Evolutionary conservation across 2,329 filamentous ascomycete species (phyloP).

Genomic region (Tetracladium maxilliforme): DNA sequence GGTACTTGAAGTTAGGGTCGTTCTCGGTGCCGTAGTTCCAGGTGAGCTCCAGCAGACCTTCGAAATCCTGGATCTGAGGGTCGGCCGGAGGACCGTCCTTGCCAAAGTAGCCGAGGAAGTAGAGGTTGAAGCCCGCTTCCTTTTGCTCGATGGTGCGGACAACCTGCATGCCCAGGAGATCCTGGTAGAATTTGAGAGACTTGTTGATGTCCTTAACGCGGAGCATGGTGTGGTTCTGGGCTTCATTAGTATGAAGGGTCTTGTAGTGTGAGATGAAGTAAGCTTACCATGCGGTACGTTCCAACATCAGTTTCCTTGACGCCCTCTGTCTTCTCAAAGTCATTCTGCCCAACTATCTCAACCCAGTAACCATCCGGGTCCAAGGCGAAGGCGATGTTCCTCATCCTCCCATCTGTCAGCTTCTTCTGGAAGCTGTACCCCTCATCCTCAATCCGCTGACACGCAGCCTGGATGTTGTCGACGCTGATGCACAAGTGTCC

Average conservation of each 20-base stretch:
- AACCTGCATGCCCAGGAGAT: conserved; percentile 78
- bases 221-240: conserved; percentile 81
- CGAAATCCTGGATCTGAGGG: conserved; percentile 47
- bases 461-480: conserved; percentile 78
- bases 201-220: conserved; percentile 72
- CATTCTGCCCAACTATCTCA: conserved; percentile 63
- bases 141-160: conserved; percentile 58
- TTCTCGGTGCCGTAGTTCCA: conserved; percentile 80
- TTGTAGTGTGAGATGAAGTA: not conserved
- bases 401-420: conserved; percentile 76
- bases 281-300: conserved; percentile 55
- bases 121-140: conserved; percentile 69
- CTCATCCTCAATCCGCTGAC: conserved; percentile 75
- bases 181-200: conserved; percentile 68
- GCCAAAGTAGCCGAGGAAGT: conserved; percentile 74
- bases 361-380: conserved; percentile 86
- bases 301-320: conserved; percentile 56
- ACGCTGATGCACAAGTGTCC: conserved; percentile 68
- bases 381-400: conserved; percentile 75
- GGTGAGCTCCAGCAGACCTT: conserved; percentile 81
- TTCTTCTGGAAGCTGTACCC: conserved; percentile 95
- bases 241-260: not conserved
- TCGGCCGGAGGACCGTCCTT: conserved; percentile 35
- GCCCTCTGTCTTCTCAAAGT: conserved; percentile 55
- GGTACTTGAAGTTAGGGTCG: conserved; percentile 70